Evolutionary conservation across 352 stramenopile genomes (phyloP).

Genomic region (Phytophthora capsici): DNA sequence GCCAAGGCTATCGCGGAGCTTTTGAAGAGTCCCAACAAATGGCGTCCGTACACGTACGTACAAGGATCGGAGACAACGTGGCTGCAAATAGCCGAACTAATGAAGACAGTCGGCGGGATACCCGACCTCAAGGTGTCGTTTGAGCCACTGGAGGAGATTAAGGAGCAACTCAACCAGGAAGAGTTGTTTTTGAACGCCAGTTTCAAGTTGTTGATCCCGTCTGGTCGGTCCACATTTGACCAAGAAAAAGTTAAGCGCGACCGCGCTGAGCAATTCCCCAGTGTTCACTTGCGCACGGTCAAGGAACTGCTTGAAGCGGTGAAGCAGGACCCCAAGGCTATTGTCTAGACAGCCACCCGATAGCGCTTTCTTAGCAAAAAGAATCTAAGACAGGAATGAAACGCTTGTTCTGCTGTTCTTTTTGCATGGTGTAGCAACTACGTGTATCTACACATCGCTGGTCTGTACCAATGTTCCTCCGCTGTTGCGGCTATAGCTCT

Average conservation of each 20-base stretch:
- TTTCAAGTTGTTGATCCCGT: constrained; percentile 32
- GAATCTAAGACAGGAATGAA: not conserved
- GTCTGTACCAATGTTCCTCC: not conserved
- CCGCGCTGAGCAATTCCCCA: constrained; percentile 34
- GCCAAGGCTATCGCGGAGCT: constrained; percentile 26
- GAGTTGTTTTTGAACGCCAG: constrained; percentile 7
- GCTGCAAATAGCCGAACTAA: constrained; percentile 31
- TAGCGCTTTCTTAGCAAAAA: no score
- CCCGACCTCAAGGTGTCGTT: constrained; percentile 32
- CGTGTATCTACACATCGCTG: not conserved
- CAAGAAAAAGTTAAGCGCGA: constrained; percentile 39
- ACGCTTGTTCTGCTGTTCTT: no score
- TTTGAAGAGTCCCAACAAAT: constrained; percentile 36
- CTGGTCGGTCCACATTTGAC: constrained; percentile 23
- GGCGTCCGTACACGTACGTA: constrained; percentile 37
- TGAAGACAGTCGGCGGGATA: constrained; percentile 29
- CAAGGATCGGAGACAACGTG: constrained; percentile 46
- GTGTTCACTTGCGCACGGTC: constrained; percentile 36
- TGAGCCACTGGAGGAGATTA: constrained; percentile 27
- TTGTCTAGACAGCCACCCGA: constrained; percentile 8
- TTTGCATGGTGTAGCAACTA: no score
- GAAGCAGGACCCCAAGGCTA: constrained; percentile 25
- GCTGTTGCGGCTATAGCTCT: constrained; percentile 1
- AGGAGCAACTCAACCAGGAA: constrained; percentile 17
- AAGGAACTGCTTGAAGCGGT: constrained; percentile 30